Evolutionary conservation across 2,329 filamentous ascomycete species (phyloP).

Genomic region (Colletotrichum sp.): DNA sequence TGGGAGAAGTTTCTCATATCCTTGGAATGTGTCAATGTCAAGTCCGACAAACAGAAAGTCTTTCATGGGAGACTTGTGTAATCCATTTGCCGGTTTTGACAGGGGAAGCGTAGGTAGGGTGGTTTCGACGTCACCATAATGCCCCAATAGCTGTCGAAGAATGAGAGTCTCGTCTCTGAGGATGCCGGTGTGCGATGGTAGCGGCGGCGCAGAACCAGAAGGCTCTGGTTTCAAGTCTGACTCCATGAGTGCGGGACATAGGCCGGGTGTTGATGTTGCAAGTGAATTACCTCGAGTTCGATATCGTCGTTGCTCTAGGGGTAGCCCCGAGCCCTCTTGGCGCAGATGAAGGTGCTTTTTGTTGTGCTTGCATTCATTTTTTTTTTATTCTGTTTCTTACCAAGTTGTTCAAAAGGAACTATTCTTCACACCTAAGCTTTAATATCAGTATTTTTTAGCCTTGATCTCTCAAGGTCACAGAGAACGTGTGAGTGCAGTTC

Average conservation of each 20-base stretch:
- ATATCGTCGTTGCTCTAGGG: neutral
- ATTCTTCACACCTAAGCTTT: neutral
- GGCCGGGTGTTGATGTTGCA: neutral
- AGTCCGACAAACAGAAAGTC: constrained; percentile 17
- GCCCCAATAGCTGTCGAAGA: constrained; percentile 7
- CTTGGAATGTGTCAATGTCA: constrained; percentile 20
- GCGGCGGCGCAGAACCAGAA: neutral
- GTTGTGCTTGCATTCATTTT: neutral
- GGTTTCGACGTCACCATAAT: neutral
- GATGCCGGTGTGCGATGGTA: constrained; percentile 8
- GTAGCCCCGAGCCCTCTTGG: neutral
- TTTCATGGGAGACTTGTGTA: constrained; percentile 1
- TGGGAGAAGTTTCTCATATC: constrained; percentile 1
- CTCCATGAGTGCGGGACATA: neutral
- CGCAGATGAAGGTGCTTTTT: neutral
- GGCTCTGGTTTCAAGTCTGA: neutral
- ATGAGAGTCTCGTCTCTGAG: constrained; percentile 16
- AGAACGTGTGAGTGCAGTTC: neutral
- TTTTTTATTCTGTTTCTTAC: neutral
- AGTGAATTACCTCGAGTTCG: neutral
- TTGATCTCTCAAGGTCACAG: neutral
- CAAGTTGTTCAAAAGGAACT: neutral
- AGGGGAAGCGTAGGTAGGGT: neutral
- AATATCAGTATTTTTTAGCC: neutral
- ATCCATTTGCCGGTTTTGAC: neutral